Evolutionary conservation across 2,329 filamentous ascomycete genomes (phyloP), one percentile per base, ranked within the genome.

Genomic region (Lachnum nothofagi): DNA sequence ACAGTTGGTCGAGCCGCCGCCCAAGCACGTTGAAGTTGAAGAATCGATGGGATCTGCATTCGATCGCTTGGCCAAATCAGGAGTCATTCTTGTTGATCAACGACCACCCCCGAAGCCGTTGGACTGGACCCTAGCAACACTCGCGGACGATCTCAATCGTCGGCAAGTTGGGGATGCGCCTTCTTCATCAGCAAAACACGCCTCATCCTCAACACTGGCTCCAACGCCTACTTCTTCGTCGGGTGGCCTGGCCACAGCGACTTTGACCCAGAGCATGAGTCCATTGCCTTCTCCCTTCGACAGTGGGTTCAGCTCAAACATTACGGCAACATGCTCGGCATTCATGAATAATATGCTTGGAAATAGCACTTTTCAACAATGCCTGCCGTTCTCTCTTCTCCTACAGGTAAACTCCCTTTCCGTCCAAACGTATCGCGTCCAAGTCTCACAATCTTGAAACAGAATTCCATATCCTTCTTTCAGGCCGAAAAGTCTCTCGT

Each of bases 401-500:
- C 73, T 97, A 8, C 81, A 87, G 73, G 86, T 88, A 70, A 63
- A 78, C 63, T 8, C n/a, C 14, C 14, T 14, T 14, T 4, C 12
- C 12, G 4, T 4, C 19, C 3, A 9, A 42, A 12, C 10, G n/a
- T 17, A 8, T 29, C 12, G 12, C 16, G 9, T 38, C 20, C 44
- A 12, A 22, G 23, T 16, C 48, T 51, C 46, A 50, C 39, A 34
- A 31, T 22, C 31, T 5, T 8, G 19, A 12, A 8, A 17, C 39
- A 95, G 82, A 89, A 86, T 54, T 96, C 91, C 8, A 79, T 77
- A 44, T 81, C 82, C 34, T 95, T 96, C 71, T 97, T 97, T 72
- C 73, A 88, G 48, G 83, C 84, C 16, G 77, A 85, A 53, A 84
- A 80, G 63, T 86, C 86, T 4, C 74, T 85, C 29, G 74, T 86